Conservation (phyloP, 257 asterid genomes). For the Nicotiana tomentosiformis region DNA sequence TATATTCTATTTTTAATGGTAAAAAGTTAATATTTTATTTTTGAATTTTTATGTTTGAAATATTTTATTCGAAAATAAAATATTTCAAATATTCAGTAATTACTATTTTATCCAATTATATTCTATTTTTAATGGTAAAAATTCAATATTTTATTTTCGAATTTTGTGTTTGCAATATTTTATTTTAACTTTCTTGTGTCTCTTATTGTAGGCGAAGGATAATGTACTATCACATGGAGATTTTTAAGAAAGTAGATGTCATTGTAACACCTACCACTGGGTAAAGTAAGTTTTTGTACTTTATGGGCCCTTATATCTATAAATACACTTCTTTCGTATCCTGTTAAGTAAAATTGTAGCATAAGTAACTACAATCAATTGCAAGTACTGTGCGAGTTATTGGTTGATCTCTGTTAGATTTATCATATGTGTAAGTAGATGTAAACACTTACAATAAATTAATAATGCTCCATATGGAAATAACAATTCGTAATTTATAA, state of each 20-base stretch:
- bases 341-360: neutral
- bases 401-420: neutral
- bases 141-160: no score
- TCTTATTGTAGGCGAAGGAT: constrained; percentile 62
- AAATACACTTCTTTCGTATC: neutral
- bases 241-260: constrained; percentile 72
- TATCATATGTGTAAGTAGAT: neutral
- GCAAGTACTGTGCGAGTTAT: neutral
- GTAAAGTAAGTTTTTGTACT: constrained; percentile 27
- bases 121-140: no score
- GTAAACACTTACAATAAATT: neutral
- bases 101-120: no score
- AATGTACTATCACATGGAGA: constrained; percentile 75
- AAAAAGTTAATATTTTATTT: no score
- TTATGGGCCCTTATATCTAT: neutral
- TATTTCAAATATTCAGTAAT: no score
- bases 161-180: no score
- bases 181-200: neutral
- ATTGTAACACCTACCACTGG: constrained; percentile 93
- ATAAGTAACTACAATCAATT: neutral
- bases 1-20: no score
- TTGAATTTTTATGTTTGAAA: no score
- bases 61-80: no score
- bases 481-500: neutral
- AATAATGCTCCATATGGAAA: neutral